phyloP scores from a whole-genome alignment of 2,329 filamentous ascomycete genomes.

The Plenodomus tracheiphilus region DNA sequence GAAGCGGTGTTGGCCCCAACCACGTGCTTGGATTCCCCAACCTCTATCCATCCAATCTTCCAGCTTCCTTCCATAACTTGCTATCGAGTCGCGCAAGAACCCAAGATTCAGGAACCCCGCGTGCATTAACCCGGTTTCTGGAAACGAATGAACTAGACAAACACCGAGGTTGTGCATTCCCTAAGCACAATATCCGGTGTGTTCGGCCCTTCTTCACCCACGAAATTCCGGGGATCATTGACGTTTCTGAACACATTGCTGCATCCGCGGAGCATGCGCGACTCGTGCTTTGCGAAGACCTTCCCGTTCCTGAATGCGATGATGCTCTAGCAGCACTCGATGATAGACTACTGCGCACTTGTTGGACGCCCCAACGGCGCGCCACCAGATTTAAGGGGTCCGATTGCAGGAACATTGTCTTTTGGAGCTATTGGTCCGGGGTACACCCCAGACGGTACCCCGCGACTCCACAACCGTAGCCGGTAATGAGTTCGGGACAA shows the following conservation, averaged over 20 bases:
- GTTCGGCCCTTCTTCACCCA: constrained; percentile 5
- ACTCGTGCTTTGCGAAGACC: constrained; percentile 5
- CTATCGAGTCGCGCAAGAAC: too few species aligned
- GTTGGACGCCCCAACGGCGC: constrained; percentile 5
- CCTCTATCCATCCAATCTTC: neutral
- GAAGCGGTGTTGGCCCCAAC: too few species aligned
- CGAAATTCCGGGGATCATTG: neutral
- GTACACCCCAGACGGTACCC: constrained; percentile 7
- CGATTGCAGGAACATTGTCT: constrained; percentile 31
- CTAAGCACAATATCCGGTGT: neutral
- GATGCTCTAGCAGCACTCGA: neutral
- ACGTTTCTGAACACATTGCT: neutral
- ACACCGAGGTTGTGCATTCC: neutral
- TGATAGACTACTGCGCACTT: neutral
- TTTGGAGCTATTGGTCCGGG: constrained; percentile 11
- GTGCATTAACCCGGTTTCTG: constrained; percentile 5
- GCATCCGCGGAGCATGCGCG: constrained; percentile 3
- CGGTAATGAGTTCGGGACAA: constrained; percentile 20
- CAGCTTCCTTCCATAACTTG: neutral
- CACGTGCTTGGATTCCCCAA: neutral
- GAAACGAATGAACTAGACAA: neutral
- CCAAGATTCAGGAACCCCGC: neutral
- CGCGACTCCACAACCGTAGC: constrained; percentile 9
- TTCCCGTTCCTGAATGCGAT: constrained; percentile 15
- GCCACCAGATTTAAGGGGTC: constrained; percentile 8